Evolutionary conservation across 106 monocot species (phyloP), one percentile per base, ranked within the genome.

Genomic region (Dioscorea alata): DNA sequence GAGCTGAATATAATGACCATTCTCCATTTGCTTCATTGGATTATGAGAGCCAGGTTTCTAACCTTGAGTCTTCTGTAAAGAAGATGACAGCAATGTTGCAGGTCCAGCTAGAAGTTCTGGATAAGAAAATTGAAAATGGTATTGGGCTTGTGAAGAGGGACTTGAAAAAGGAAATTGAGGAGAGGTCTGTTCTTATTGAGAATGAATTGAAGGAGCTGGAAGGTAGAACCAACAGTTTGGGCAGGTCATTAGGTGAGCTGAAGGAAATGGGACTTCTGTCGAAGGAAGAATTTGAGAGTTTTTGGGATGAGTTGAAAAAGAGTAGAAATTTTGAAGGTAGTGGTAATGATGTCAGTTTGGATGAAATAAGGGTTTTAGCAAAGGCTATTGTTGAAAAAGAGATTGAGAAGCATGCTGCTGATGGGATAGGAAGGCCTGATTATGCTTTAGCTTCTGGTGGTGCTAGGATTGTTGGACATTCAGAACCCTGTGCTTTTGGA

Each of bases 31-130:
- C 71, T 23, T 63, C 64, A 28, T 69, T 85, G 16, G 84, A 87
- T 57, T 78, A 81, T 67, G 97, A 97, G 66, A 73, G 62, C 15
- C 79, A 83, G 32, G 74, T 97, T 60, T 86, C 92, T 32, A 81
- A 89, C 33, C 78, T 97, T 50, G 89, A 97, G 65, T 48, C 74
- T 49, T 82, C 77, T 52, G 50, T 97, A 32, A 97, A 92, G 82
- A 92, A 74, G 31, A 79, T 86, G 17, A 57, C 79, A 6, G 83
- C 82, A 69, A 89, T 92, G 92, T 73, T 89, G 50, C 92, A 97
- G 61, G 76, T 97, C 49, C 97, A 97, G 71, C 50, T 97, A 52
- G 97, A 97, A 2, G 75, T 87, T 24, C 54, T 97, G 18, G 86
- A 92, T 65, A 77, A 81, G 57, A 97, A 81, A 71, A 78, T 90